Percentiles rank a stretch among this genome's conserved stretches.
phyloP scores from a whole-genome alignment of 345 rosid species.

The Citrus mangshanensis region DNA sequence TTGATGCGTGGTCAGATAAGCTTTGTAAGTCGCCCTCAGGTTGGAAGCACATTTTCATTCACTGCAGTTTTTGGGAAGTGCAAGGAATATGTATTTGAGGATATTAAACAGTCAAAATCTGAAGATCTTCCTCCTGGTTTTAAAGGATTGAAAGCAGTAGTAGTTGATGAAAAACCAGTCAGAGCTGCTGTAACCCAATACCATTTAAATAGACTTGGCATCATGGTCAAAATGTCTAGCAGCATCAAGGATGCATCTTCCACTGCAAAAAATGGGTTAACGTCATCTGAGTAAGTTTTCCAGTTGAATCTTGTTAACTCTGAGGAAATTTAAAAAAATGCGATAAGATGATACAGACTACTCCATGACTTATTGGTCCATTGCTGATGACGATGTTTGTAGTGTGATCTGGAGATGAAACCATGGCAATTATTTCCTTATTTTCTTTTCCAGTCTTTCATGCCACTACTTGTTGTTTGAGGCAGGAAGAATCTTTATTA shows the following conservation, averaged over 20 bases:
- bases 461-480: not conserved
- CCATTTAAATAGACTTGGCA: slow-evolving; percentile 91
- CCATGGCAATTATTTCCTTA: not conserved
- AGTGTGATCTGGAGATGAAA: not conserved
- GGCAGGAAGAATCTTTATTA: not conserved
- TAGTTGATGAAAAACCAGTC: slow-evolving; percentile 83
- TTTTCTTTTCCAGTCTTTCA: not conserved
- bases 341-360: not conserved
- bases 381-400: not conserved
- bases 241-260: slow-evolving; percentile 41
- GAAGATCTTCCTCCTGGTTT: slow-evolving; percentile 72
- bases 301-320: not conserved
- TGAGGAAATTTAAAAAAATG: not conserved
- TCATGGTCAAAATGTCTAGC: slow-evolving; percentile 57
- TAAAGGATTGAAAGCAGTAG: slow-evolving; percentile 73
- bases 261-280: slow-evolving; percentile 47
- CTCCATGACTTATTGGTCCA: not conserved
- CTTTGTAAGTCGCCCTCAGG: slow-evolving; percentile 72
- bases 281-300: slow-evolving; percentile 48
- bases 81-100: slow-evolving; percentile 27
- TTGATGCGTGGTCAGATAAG: slow-evolving; percentile 88
- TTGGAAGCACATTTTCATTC: slow-evolving; percentile 91
- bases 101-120: slow-evolving; percentile 45
- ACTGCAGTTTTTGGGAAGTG: slow-evolving; percentile 60
- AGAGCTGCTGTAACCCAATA: slow-evolving; percentile 88